phyloP scores from a whole-genome alignment of 768 basidiomycete species.

The Mrakia frigida region DNA sequence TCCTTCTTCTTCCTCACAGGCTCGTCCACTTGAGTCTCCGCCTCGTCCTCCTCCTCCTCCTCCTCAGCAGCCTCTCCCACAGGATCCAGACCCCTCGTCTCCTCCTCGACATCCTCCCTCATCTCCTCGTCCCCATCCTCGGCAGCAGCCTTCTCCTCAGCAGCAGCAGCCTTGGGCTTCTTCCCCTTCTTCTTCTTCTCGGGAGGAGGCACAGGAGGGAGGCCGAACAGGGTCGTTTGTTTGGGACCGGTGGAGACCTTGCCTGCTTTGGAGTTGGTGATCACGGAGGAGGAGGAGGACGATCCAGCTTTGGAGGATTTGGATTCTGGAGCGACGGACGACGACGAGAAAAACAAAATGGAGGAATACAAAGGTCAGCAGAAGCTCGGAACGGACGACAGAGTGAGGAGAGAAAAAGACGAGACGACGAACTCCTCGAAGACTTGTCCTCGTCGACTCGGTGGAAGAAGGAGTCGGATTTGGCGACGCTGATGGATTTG shows the following conservation, averaged over 20 bases:
- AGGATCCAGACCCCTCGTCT: not conserved
- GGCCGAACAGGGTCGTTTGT: conserved; percentile 60
- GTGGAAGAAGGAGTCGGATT: conserved; percentile 31
- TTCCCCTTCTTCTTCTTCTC: conserved; percentile 24
- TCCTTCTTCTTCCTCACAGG: not conserved
- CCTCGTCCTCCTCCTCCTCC: conserved; percentile 5
- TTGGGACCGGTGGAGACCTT: conserved; percentile 45
- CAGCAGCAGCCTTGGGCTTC: conserved; percentile 16
- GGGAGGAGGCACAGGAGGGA: conserved; percentile 40
- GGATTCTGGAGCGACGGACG: not conserved
- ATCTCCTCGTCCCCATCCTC: conserved; percentile 21
- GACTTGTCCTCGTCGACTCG: conserved; percentile 24
- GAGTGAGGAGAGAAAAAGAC: not conserved
- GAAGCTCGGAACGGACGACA: not conserved
- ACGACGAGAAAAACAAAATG: too few species aligned
- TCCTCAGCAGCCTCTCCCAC: not conserved
- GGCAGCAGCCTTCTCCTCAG: not conserved
- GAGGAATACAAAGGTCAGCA: not conserved
- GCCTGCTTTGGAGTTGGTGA: conserved; percentile 41
- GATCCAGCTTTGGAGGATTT: conserved; percentile 9
- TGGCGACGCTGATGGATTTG: conserved; percentile 8
- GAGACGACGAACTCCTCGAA: not conserved
- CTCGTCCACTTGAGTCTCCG: conserved; percentile 15
- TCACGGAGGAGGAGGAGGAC: conserved; percentile 10
- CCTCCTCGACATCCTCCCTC: not conserved